Evolutionary conservation across 2,329 filamentous ascomycete species (phyloP).

Genomic region (Ceratocystis albifundus): DNA sequence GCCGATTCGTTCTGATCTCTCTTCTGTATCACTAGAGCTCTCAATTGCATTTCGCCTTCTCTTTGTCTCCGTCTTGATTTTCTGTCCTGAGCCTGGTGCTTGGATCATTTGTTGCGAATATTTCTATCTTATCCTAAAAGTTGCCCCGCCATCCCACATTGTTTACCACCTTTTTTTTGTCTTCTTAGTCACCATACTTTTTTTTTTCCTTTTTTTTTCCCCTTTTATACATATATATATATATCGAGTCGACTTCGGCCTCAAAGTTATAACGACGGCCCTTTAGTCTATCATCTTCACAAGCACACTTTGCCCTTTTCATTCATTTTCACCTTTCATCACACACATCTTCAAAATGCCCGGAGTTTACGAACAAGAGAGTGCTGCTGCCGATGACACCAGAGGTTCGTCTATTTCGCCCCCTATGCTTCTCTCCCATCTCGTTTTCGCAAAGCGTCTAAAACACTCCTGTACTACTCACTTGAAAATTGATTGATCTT

Average conservation of each 20-base stretch:
- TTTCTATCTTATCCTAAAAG: slow-evolving; percentile 19
- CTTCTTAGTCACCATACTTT: slow-evolving; percentile 14
- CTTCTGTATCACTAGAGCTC: not conserved
- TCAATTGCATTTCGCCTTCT: not conserved
- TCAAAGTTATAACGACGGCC: not conserved
- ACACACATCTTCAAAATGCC: slow-evolving; percentile 28
- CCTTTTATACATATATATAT: not conserved
- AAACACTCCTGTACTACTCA: not conserved
- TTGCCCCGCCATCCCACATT: slow-evolving; percentile 20
- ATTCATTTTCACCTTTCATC: not conserved
- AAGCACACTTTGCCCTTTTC: slow-evolving; percentile 4
- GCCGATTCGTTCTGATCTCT: not conserved
- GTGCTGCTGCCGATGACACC: slow-evolving; percentile 30
- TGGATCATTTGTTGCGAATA: not conserved
- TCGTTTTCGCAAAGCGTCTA: not conserved
- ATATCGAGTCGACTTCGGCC: not conserved
- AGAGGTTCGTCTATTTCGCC: slow-evolving; percentile 29
- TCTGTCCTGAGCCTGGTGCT: slow-evolving; percentile 4
- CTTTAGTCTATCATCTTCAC: not conserved
- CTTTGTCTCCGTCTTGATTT: not conserved
- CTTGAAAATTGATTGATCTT: no score
- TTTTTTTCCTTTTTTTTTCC: not conserved
- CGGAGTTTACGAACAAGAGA: slow-evolving; percentile 30
- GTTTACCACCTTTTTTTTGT: slow-evolving; percentile 21
- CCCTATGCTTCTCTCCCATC: not conserved